phyloP scores from a whole-genome alignment of 805 yeast genomes.

The Pichia scutulata region DNA sequence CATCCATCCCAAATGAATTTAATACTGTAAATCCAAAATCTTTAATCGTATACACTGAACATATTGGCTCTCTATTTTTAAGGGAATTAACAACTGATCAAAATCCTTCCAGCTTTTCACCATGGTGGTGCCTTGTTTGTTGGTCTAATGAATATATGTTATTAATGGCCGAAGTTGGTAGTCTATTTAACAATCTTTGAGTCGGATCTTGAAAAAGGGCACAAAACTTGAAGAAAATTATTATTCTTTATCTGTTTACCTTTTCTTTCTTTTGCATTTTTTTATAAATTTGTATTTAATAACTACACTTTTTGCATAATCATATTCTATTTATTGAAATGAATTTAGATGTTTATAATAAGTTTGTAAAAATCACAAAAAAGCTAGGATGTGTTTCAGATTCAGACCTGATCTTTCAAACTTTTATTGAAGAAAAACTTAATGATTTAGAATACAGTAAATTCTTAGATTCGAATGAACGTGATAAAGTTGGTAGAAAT shows the following conservation, averaged over 20 bases:
- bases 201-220: neutral
- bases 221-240: neutral
- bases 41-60: slow-evolving; percentile 45
- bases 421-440: neutral
- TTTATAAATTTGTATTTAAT: neutral
- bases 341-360: neutral
- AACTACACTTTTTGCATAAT: neutral
- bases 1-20: slow-evolving; percentile 29
- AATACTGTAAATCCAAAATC: slow-evolving; percentile 46
- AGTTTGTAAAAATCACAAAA: neutral
- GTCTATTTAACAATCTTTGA: slow-evolving; percentile 30
- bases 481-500: neutral
- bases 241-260: neutral
- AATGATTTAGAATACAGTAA: neutral
- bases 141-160: slow-evolving; percentile 70
- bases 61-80: slow-evolving; percentile 49
- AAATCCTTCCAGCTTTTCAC: slow-evolving; percentile 48
- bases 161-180: slow-evolving; percentile 60
- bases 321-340: neutral
- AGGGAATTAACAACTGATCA: slow-evolving; percentile 55
- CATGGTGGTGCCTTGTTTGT: slow-evolving; percentile 71
- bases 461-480: neutral
- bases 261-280: neutral
- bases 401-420: neutral
- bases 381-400: neutral